Evolutionary conservation across 768 basidiomycete genomes (phyloP), one percentile per base, ranked within the genome.

Genomic region (Boletus speciosus): DNA sequence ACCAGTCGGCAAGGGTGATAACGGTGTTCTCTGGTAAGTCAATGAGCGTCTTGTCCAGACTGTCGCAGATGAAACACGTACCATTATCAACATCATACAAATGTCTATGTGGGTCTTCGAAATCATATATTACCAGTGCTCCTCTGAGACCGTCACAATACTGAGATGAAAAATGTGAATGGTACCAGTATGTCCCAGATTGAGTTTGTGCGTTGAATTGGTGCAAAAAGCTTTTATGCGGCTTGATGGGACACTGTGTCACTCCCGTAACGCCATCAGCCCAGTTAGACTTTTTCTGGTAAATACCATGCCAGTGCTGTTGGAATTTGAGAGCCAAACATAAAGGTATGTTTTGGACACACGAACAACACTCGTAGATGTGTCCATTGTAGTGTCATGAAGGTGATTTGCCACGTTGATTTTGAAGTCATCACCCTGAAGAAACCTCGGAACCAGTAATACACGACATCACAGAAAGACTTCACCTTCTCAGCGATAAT

Each of bases 291-390:
- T 64, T 52, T 6, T 70, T 60, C 58, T 82, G 80, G 49, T 70
- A 70, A 38, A 82, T 57, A 9, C 80, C 80, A 57, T 82, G 81
- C 80, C 80, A 82, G 55, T 82, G 80, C 81, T 82, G n/a, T 8
- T 3, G 23, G 4, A 21, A 14, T 49, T 12, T 57, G 1, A 34
- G 34, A 39, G 5, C 12, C 34, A 42, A 16, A n/a, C 7, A 25
- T 42, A 8, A 16, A n/a, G 1, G 10, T 32, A 23, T 19, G 32
- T 12, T n/a, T 19, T 23, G 8, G 14, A 29, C 31, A 25, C 6
- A 61, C 78, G 55, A 52, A 82, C 81, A 43, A 83, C 74, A 44
- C 76, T 79, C 12, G 82, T 83, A 6, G 69, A 71, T 46, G 71
- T 72, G 35, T 77, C 58, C 82, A 84, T 83, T 1, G 76, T 70